Conservation (phyloP, 345 rosid genomes). For the Salix viminalis region DNA sequence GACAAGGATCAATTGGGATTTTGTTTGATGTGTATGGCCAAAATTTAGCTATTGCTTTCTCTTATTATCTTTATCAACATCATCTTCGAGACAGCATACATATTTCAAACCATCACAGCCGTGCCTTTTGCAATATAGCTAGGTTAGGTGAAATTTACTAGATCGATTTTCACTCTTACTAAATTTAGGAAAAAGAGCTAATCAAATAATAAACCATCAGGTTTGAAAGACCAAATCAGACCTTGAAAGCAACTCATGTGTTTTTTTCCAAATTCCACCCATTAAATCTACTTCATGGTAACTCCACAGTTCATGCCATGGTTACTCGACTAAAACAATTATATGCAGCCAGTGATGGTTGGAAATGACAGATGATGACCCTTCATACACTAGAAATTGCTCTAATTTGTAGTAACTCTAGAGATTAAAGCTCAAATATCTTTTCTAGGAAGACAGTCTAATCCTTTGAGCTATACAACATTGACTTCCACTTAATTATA, state of each 20-base stretch:
- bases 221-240: neutral
- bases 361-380: neutral
- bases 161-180: no score
- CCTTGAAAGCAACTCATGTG: neutral
- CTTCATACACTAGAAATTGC: neutral
- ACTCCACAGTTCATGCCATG: no score
- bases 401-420: neutral
- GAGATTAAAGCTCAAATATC: neutral
- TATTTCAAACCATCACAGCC: no score
- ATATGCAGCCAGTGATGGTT: neutral
- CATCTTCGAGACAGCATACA: no score
- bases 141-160: no score
- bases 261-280: neutral
- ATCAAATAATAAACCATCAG: neutral
- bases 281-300: no score
- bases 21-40: no score
- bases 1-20: no score
- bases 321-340: neutral
- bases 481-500: neutral
- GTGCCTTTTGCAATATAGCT: no score
- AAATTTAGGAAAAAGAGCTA: no score
- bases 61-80: no score
- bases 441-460: neutral
- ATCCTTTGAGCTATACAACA: neutral
- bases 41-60: no score